Evolutionary conservation across 768 basidiomycete genomes (phyloP).

Genomic region (Hericium alpestre): DNA sequence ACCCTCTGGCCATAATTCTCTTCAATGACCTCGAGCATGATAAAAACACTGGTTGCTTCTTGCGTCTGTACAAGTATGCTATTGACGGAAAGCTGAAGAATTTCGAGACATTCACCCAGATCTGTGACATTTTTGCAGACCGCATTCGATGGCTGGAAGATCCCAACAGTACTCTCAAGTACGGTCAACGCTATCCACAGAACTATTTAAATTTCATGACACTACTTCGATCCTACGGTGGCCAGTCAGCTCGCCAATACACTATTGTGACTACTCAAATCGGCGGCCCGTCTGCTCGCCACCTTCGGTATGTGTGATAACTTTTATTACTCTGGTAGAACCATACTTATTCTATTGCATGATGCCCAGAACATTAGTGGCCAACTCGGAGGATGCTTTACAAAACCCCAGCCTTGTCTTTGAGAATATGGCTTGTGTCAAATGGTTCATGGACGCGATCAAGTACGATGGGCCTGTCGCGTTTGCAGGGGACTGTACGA

Average conservation of each 20-base stretch:
- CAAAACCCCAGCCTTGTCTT: constrained; percentile 17
- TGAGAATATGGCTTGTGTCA: constrained; percentile 20
- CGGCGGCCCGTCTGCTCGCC: not conserved
- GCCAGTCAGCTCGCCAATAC: constrained; percentile 12
- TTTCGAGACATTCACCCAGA: constrained; percentile 7
- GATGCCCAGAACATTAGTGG: too few relatives aligned
- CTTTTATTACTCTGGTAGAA: constrained; percentile 5
- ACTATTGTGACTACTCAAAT: constrained; percentile 5
- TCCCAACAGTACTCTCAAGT: constrained; percentile 5
- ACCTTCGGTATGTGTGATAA: not conserved
- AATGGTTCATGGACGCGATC: constrained; percentile 14
- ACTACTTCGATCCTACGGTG: constrained; percentile 11
- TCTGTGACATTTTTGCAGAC: constrained; percentile 11
- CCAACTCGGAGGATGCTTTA: constrained; percentile 16
- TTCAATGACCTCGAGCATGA: constrained; percentile 5
- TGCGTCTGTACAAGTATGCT: constrained; percentile 11
- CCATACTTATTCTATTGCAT: too few relatives aligned
- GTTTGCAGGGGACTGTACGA: constrained; percentile 20
- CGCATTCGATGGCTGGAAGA: not conserved
- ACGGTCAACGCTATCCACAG: constrained; percentile 10
- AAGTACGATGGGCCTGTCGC: constrained; percentile 18
- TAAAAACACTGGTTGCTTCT: constrained; percentile 8
- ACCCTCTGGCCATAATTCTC: constrained; percentile 7
- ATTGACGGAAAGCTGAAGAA: constrained; percentile 9
- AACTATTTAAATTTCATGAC: constrained; percentile 14